Base-by-base conservation (phyloP, 192 early-diverging fungal species). In the Coemansia sp. region DNA sequence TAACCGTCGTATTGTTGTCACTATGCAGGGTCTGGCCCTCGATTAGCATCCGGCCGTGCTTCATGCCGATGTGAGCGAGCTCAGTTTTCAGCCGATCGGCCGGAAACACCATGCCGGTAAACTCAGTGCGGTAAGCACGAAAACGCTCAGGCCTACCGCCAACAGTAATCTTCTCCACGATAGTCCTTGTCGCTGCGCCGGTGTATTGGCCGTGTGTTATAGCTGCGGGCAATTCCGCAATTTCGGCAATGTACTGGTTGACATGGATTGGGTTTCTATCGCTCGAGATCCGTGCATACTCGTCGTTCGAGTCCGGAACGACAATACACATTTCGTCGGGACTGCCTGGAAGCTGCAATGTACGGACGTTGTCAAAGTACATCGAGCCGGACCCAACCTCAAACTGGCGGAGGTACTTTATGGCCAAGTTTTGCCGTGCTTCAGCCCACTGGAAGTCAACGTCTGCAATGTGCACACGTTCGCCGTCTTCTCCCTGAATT, bases 171-270 rank as follows among this genome's bases (percentile, higher is more conserved):
- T 88, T 84, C 66, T 98, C 95, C 10, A 98, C 87, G 67, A 92
- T 87, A 69, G 94, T 91, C 44, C 94, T 83, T 23, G 92, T 93
- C 4, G 91, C 87, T 6, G 94, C 91, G 53, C 82, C 84, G n/a
- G 93, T 98, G 92, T 92, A 98, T 88, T 95, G 87, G 33, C 95
- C 94, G 71, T 98, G 95, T 5, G 92, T 95, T 62, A 95, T 95
- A 22, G 91, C 88, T 27, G 85, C 92, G 11, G 95, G 94, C 32
- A 95, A 81, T 21, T 85, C 83, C 18, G 87, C 91, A 12, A 93
- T 62, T 57, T 91, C 89, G 45, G 94, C 89, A 82, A 98, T 86
- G 81, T 93, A 95, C 28, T 87, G 88, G 75, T 95, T 94, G 57
- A 88, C 86, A 77, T 98, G 95, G 56, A 95, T 95, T 29, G 92